Conservation (phyloP, 2,329 filamentous ascomycete genomes). For the Talaromyces albobiverticillius region DNA sequence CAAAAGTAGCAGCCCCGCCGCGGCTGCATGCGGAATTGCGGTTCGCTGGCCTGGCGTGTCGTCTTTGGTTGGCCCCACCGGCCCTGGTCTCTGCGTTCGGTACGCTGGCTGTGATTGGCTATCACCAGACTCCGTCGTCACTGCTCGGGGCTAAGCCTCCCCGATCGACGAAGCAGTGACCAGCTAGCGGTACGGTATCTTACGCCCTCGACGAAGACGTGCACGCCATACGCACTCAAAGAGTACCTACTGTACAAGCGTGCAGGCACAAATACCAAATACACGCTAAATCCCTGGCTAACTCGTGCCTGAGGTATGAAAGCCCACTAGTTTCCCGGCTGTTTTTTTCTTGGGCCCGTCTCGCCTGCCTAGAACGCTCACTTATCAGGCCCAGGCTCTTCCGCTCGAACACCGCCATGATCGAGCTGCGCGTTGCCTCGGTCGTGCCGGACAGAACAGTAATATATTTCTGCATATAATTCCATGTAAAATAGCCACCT, state of each 20-base stretch:
- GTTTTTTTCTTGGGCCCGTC: slow-evolving; percentile 13
- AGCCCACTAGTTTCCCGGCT: slow-evolving; percentile 7
- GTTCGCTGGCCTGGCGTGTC: background rate
- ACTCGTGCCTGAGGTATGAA: slow-evolving; percentile 8
- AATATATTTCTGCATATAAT: too few species aligned
- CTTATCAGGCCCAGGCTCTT: slow-evolving; percentile 9
- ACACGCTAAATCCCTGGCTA: too few species aligned
- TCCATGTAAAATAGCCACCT: too few species aligned
- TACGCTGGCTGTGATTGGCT: background rate
- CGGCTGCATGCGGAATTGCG: slow-evolving; percentile 4
- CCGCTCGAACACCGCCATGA: too few species aligned
- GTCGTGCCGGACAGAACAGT: too few species aligned
- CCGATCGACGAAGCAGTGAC: background rate
- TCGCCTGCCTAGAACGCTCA: slow-evolving; percentile 12
- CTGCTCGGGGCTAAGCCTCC: background rate
- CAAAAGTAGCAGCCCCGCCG: too few species aligned
- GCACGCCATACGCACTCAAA: too few species aligned
- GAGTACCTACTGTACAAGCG: too few species aligned
- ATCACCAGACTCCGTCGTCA: too few species aligned
- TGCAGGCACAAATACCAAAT: too few species aligned
- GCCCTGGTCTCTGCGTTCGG: slow-evolving; percentile 6
- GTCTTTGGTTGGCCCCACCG: background rate
- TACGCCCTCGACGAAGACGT: background rate
- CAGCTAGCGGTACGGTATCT: background rate
- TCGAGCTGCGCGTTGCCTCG: background rate